These are phyloP conservation scores for Dinochytrium kinnereticum DNA, from an alignment of 371 early-diverging fungal species.

Conservation along the genomic window DNA sequence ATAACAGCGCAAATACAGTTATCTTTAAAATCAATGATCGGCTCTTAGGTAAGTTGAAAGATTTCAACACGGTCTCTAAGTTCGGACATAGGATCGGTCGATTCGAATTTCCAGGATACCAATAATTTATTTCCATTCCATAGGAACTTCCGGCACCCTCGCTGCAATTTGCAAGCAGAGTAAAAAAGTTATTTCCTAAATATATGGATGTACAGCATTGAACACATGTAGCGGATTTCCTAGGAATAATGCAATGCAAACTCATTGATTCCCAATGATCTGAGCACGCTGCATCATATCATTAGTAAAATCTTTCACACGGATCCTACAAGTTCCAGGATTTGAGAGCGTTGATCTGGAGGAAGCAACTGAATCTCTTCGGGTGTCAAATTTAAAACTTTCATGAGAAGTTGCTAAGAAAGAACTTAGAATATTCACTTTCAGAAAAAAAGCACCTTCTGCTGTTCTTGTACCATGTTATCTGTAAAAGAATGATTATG, in stretches of 20 bases:
- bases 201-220: not conserved
- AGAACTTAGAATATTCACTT: not conserved
- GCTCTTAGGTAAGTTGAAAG: too few species aligned
- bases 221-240: not conserved
- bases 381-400: slow-evolving; percentile 62
- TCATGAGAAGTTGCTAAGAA: slow-evolving; percentile 54
- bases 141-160: not conserved
- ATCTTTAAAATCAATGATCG: too few species aligned
- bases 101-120: slow-evolving; percentile 11
- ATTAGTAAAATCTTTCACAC: not conserved
- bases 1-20: too few species aligned
- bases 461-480: slow-evolving; percentile 50
- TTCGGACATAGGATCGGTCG: too few species aligned
- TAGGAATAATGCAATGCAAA: not conserved
- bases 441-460: slow-evolving; percentile 45
- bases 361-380: slow-evolving; percentile 65
- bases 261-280: slow-evolving; percentile 1
- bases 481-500: not conserved
- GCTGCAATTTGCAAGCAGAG: not conserved
- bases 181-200: not conserved
- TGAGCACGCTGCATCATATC: not conserved
- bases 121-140: not conserved
- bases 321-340: slow-evolving; percentile 49
- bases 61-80: too few species aligned
- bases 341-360: slow-evolving; percentile 61